Base-by-base conservation (phyloP, 257 asterid species). In the Salvia miltiorrhiza region DNA sequence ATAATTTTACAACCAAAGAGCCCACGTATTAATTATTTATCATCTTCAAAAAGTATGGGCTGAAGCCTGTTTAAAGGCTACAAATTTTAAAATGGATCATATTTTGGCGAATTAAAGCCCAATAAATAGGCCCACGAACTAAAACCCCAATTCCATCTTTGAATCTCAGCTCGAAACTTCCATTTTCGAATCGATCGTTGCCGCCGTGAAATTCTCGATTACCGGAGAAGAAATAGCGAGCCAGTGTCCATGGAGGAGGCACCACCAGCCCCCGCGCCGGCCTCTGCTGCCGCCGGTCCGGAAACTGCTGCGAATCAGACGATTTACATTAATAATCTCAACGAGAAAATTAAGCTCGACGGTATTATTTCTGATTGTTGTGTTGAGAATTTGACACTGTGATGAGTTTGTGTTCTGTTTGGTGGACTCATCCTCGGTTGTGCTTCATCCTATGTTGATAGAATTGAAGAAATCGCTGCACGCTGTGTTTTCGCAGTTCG, bases 401-500 rank as follows among this genome's bases (percentile, higher is more conserved):
- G 9, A 41, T 28, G 58, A 12, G 35, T 41, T 12, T 39, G 9
- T 17, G 19, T 13, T 33, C 58, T 61, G 14, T 62, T 19, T 50
- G 2, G 35, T 65, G 24, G 47, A 37, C 30, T 20, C 26, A 26
- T 63, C 28, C 53, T 49, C 0, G 33, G 2, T 52, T 64, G 44
- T 16, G 20, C 9, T 55, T 43, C 1, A 0, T 26, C 28, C 32
- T 43, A 1, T 52, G 58, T 28, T 43, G 55, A 24, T 63, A 94
- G 99, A 91, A 74, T 61, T 94, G 90, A 94, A 94, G 92, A 94
- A 89, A 81, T 89, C 99, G 61, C 81, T 94, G 71, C 79, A 77
- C 73, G 98, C 99, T 45, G 99, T 94, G 82, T 94, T 94, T 79
- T 85, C 98, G 43, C 99, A 94, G 67, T 94, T 94, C 67, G 98